Conservation (phyloP, 2,329 filamentous ascomycete species). For the Talaromyces sp. region DNA sequence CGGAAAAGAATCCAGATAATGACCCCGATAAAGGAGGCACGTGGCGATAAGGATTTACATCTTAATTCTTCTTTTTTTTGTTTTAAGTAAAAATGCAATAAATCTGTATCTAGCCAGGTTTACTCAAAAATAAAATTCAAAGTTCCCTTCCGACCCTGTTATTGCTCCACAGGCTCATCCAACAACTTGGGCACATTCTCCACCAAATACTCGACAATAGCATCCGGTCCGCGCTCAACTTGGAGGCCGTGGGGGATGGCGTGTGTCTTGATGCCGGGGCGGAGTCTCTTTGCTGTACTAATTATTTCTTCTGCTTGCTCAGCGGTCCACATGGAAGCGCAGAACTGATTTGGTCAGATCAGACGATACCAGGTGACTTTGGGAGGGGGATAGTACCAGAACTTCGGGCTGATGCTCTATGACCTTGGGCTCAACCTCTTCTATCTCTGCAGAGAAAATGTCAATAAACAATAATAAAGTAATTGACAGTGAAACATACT, state of each 20-base stretch:
- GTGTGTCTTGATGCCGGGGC: constrained; percentile 37
- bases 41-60: background rate
- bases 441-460: constrained; percentile 33
- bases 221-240: constrained; percentile 38
- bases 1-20: background rate
- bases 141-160: background rate
- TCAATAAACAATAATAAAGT: constrained; percentile 4
- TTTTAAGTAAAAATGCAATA: background rate
- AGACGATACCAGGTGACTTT: background rate
- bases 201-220: constrained; percentile 36
- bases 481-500: constrained; percentile 38
- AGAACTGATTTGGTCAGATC: constrained; percentile 43
- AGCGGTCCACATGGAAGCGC: constrained; percentile 55
- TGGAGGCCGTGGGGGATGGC: constrained; percentile 39
- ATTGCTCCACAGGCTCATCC: constrained; percentile 15
- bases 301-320: constrained; percentile 35
- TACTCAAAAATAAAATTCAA: background rate
- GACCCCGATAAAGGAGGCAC: background rate
- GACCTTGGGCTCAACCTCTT: constrained; percentile 52
- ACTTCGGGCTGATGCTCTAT: constrained; percentile 49
- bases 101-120: background rate
- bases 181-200: constrained; percentile 36
- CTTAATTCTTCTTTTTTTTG: background rate
- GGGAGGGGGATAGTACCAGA: constrained; percentile 37
- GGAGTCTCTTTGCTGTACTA: constrained; percentile 29